These are phyloP conservation scores for Candida nonsorbophila DNA, from an alignment of 805 yeast genomes.

Conservation along the genomic window DNA sequence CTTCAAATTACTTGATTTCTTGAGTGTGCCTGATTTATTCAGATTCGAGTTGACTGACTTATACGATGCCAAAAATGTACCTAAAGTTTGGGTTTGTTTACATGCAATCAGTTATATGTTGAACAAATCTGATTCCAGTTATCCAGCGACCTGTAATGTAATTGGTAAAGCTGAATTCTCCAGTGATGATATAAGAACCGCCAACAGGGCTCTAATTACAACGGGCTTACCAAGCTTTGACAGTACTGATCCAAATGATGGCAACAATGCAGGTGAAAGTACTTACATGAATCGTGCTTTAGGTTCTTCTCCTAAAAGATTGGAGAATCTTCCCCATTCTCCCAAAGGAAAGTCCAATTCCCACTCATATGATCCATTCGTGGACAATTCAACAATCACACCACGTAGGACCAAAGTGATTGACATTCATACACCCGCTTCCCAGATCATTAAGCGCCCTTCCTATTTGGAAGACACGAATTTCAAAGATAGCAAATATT, in stretches of 20 bases:
- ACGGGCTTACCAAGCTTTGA: constrained; percentile 72
- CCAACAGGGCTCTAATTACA: constrained; percentile 67
- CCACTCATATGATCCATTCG: background rate
- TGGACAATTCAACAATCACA: background rate
- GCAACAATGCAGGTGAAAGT: constrained; percentile 13
- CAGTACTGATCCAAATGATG: constrained; percentile 31
- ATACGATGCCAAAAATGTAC: constrained; percentile 86
- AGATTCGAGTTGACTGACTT: constrained; percentile 89
- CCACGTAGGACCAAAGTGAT: constrained; percentile 1
- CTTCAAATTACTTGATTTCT: constrained; percentile 60
- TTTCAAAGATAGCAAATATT: constrained; percentile 7
- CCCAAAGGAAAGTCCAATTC: background rate
- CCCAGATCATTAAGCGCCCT: constrained; percentile 4
- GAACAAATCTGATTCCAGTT: constrained; percentile 44
- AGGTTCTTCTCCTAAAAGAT: constrained; percentile 14
- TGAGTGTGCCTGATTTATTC: constrained; percentile 82
- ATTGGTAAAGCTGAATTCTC: constrained; percentile 60
- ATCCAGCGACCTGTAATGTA: constrained; percentile 57
- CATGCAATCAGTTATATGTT: constrained; percentile 83
- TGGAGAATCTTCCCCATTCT: background rate
- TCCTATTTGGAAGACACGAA: constrained; percentile 1
- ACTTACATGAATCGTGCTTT: constrained; percentile 17
- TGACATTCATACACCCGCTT: constrained; percentile 4
- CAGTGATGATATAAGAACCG: constrained; percentile 61
- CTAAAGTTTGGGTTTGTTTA: constrained; percentile 88